These are phyloP conservation scores for Sarocladium kiliense DNA, from an alignment of 2,329 filamentous ascomycete genomes.

Conservation along the genomic window DNA sequence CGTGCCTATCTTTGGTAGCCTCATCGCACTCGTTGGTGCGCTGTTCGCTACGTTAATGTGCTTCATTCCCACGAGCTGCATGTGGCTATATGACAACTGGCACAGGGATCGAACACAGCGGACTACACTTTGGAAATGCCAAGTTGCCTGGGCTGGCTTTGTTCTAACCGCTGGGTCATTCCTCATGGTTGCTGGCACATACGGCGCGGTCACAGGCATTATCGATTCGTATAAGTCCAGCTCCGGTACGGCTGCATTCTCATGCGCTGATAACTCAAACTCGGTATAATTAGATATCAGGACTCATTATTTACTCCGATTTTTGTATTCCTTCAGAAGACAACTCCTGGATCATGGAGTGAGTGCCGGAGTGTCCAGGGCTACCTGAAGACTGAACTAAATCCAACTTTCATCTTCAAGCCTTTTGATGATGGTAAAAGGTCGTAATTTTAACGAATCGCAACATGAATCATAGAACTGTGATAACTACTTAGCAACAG, in stretches of 20 bases:
- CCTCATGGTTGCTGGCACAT: not conserved
- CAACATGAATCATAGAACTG: too few relatives aligned
- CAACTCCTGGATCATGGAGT: too few relatives aligned
- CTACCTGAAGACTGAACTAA: too few relatives aligned
- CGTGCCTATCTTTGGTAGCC: constrained; percentile 22
- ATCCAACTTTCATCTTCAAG: too few relatives aligned
- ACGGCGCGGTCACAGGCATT: not conserved
- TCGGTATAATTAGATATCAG: too few relatives aligned
- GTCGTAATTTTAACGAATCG: too few relatives aligned
- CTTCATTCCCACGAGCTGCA: constrained; percentile 25
- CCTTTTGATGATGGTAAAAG: too few relatives aligned
- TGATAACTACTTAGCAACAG: too few relatives aligned
- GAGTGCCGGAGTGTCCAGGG: too few relatives aligned
- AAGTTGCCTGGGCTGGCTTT: not conserved
- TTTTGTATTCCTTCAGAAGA: too few relatives aligned
- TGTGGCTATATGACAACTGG: constrained; percentile 40
- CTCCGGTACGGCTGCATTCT: not conserved
- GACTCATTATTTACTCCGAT: too few relatives aligned
- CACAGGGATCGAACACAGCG: not conserved
- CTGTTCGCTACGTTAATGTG: constrained; percentile 22
- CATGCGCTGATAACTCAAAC: not conserved
- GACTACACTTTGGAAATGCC: not conserved
- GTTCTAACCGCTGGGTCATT: not conserved
- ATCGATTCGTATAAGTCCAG: not conserved
- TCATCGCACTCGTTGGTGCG: constrained; percentile 22